phyloP scores from a whole-genome alignment of 768 basidiomycete species.

The Naganishia antarctica region DNA sequence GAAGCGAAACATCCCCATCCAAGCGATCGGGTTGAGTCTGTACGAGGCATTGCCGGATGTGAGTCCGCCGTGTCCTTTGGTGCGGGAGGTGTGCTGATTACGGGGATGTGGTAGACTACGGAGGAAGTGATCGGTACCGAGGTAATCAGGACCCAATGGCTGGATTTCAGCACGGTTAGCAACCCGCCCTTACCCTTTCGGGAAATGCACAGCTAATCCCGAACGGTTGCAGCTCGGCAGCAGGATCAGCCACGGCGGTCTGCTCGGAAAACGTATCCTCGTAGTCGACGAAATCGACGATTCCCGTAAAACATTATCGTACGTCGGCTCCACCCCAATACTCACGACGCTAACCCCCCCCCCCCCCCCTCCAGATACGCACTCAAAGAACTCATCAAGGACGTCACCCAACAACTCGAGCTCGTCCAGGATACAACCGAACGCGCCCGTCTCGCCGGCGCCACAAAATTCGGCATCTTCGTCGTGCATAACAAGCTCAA shows the following conservation, averaged over 20 bases:
- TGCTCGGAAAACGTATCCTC: constrained; percentile 74
- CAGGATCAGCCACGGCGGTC: constrained; percentile 41
- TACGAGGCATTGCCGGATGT: constrained; percentile 79
- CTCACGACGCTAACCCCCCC: not conserved
- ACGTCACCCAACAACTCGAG: constrained; percentile 57
- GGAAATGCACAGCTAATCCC: too few species aligned
- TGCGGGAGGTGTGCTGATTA: not conserved
- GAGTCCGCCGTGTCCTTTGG: not conserved
- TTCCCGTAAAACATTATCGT: constrained; percentile 72
- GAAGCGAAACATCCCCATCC: constrained; percentile 79
- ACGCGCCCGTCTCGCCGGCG: constrained; percentile 64
- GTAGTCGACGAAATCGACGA: constrained; percentile 62
- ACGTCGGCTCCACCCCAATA: constrained; percentile 39
- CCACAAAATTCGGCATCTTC: constrained; percentile 83
- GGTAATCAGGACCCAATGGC: constrained; percentile 93
- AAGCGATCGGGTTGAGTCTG: constrained; percentile 91
- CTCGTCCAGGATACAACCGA: constrained; percentile 65
- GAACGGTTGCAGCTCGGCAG: constrained; percentile 36
- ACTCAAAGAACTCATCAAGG: constrained; percentile 77
- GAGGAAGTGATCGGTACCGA: constrained; percentile 53
- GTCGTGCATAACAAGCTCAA: constrained; percentile 66
- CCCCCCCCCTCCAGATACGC: constrained; percentile 63
- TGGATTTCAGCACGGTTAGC: constrained; percentile 51
- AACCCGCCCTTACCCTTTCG: not conserved
- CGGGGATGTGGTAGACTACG: constrained; percentile 26